These are phyloP conservation scores for Fistulinella cinereoalba DNA, from an alignment of 1,284 basidiomycete genomes.

Conservation along the genomic window DNA sequence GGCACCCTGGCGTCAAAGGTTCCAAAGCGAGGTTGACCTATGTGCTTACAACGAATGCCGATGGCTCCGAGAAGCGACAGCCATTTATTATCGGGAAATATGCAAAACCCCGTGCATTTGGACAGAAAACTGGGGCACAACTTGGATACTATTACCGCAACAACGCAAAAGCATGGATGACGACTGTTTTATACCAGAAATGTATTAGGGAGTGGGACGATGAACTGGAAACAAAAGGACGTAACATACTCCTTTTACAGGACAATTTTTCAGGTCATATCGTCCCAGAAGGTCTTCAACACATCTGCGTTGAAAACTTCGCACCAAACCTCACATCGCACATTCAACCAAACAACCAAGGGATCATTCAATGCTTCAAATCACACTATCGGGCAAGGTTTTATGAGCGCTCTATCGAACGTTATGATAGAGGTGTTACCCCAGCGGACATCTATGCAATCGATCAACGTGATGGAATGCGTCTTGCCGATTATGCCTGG, in stretches of 20 bases:
- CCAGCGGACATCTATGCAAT: slow-evolving; percentile 33
- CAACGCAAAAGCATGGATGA: slow-evolving; percentile 32
- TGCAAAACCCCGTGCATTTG: slow-evolving; percentile 19
- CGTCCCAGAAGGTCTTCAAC: not conserved
- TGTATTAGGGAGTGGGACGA: slow-evolving; percentile 5
- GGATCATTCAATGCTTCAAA: slow-evolving; percentile 4
- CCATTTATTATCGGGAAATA: slow-evolving; percentile 28
- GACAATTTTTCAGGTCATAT: slow-evolving; percentile 6
- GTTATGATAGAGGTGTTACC: slow-evolving; percentile 27
- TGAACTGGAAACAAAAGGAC: not conserved
- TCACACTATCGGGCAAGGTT: not conserved
- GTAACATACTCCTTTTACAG: slow-evolving; percentile 5
- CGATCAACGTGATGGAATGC: slow-evolving; percentile 35
- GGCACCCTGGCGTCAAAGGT: not conserved
- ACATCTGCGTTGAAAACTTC: not conserved
- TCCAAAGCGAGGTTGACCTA: slow-evolving; percentile 13
- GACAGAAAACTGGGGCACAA: slow-evolving; percentile 8
- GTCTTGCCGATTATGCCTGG: slow-evolving; percentile 17
- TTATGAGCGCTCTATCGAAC: not conserved
- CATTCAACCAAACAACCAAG: slow-evolving; percentile 3
- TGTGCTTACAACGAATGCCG: slow-evolving; percentile 19
- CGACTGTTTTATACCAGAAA: slow-evolving; percentile 14
- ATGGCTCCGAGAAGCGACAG: slow-evolving; percentile 18
- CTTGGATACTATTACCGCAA: slow-evolving; percentile 25
- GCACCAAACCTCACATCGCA: slow-evolving; percentile 1